phyloP scores from a whole-genome alignment of 2,329 filamentous ascomycete species.

The Diplodia mutila region DNA sequence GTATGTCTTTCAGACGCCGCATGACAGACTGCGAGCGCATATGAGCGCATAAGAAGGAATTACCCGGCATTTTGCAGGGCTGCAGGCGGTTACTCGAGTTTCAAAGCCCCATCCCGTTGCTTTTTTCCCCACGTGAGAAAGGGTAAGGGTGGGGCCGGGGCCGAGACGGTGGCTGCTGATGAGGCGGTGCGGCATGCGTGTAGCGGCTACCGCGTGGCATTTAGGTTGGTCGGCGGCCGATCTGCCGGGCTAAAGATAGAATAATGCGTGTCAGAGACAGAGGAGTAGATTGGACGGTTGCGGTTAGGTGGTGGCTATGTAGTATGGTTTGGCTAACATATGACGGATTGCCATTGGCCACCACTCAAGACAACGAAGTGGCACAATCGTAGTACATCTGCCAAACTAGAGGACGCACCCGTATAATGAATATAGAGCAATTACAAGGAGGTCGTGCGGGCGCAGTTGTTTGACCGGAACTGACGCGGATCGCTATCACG shows the following conservation, averaged over 20 bases:
- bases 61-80: background rate
- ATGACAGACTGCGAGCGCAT: background rate
- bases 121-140: background rate
- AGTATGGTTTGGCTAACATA: background rate
- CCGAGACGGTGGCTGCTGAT: conserved; percentile 9
- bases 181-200: background rate
- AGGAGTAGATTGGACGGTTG: background rate
- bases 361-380: background rate
- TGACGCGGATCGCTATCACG: background rate
- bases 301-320: too few relatives aligned
- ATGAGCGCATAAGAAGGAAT: background rate
- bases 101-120: background rate
- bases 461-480: background rate
- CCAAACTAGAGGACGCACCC: background rate
- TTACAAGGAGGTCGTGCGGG: background rate
- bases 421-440: background rate
- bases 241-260: background rate
- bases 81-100: background rate
- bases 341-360: background rate
- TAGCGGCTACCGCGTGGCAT: background rate
- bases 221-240: background rate
- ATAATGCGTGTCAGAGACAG: background rate
- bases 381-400: background rate
- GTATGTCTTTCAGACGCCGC: background rate
- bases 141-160: background rate